Conservation (phyloP, 148 eudicot species). For the Tetragonia tetragonoides region DNA sequence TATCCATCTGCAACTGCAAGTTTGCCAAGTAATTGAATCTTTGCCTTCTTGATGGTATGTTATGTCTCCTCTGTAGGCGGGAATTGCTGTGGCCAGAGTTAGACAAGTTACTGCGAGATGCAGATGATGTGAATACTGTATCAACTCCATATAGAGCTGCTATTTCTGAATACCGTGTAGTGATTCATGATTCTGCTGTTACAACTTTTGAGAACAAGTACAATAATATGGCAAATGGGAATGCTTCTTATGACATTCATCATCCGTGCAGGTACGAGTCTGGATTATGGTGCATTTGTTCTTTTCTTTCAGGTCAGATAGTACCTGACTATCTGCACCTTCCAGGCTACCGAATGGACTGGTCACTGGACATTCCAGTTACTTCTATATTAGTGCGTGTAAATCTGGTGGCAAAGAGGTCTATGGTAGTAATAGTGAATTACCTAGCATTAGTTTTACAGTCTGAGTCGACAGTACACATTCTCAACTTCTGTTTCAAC, state of each 20-base stretch:
- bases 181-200: constrained; percentile 46
- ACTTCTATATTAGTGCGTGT: neutral
- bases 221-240: constrained; percentile 48
- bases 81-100: constrained; percentile 83
- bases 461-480: neutral
- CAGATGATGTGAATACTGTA: constrained; percentile 49
- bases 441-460: neutral
- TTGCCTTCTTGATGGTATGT: constrained; percentile 11
- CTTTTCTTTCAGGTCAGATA: neutral
- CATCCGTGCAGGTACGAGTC: constrained; percentile 84
- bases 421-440: neutral
- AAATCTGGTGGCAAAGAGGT: neutral
- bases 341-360: neutral
- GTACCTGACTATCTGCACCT: neutral
- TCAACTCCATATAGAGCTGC: constrained; percentile 79
- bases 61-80: constrained; percentile 42
- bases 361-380: neutral
- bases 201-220: constrained; percentile 33
- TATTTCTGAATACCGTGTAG: constrained; percentile 71
- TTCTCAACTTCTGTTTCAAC: neutral
- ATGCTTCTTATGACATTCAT: constrained; percentile 66
- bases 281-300: neutral
- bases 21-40: constrained; percentile 5
- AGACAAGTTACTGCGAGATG: constrained; percentile 57
- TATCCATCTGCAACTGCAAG: neutral